A percentile compares a stretch with the other conserved stretches of the same genome.
Conservation (phyloP, 1,284 basidiomycete species). For the Sanghuangporus sanghuang region DNA sequence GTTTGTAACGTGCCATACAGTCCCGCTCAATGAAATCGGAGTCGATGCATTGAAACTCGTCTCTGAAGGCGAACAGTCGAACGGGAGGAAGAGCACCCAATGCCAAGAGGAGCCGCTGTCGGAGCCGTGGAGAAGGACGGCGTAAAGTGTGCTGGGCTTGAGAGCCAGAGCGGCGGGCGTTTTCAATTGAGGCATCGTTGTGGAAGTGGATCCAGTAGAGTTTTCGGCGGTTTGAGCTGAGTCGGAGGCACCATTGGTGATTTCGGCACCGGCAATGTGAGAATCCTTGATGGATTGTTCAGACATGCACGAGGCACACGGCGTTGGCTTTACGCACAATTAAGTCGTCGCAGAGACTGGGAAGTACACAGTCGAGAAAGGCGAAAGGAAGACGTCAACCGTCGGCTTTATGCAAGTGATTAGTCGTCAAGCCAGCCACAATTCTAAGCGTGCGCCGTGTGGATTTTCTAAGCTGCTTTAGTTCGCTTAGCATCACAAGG, state of each 20-base stretch:
- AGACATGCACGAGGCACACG: background rate
- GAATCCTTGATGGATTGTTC: background rate
- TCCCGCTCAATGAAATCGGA: background rate
- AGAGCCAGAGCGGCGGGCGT: background rate
- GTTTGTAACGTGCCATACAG: background rate
- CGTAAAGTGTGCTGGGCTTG: conserved; percentile 4
- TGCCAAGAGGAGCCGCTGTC: background rate
- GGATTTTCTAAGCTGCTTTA: background rate
- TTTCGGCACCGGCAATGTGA: background rate
- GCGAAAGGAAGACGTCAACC: background rate
- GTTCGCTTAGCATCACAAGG: background rate
- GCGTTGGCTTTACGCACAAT: background rate
- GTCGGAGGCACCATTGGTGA: background rate
- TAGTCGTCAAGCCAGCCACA: conserved; percentile 2
- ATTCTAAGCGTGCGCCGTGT: background rate
- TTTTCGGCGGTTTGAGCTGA: background rate
- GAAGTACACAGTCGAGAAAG: background rate
- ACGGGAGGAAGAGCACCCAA: conserved; percentile 5
- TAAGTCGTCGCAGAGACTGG: background rate
- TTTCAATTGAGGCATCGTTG: background rate
- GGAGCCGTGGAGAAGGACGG: background rate
- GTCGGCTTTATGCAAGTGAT: conserved; percentile 1
- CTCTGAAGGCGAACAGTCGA: background rate
- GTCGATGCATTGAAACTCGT: background rate
- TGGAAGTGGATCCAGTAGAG: background rate